Conservation (phyloP, 805 yeast genomes). For the Spathaspora gorwiae region DNA sequence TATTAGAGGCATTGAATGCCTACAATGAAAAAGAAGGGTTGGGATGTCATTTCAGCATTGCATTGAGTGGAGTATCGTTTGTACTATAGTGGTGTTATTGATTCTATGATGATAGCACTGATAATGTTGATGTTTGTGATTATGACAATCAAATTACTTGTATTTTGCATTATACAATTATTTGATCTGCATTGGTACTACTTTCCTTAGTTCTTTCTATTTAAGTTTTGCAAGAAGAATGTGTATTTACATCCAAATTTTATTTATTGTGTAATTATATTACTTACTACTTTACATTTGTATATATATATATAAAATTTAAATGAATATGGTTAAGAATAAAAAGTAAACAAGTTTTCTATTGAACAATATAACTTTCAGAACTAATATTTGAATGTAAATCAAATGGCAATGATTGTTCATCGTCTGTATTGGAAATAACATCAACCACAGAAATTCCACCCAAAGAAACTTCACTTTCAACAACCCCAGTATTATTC, state of each 20-base stretch:
- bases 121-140: too few species aligned
- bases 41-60: conserved; percentile 46
- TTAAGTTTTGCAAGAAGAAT: too few species aligned
- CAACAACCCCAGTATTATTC: conserved; percentile 40
- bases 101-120: too few species aligned
- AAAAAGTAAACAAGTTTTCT: neutral
- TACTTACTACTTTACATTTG: too few species aligned
- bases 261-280: too few species aligned
- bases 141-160: too few species aligned
- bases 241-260: too few species aligned
- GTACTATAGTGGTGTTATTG: conserved; percentile 6
- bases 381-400: conserved; percentile 52
- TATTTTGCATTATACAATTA: too few species aligned
- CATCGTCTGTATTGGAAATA: conserved; percentile 46
- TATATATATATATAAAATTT: too few species aligned
- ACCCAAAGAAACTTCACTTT: conserved; percentile 50
- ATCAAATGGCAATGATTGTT: conserved; percentile 64
- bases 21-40: conserved; percentile 32
- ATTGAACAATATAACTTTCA: conserved; percentile 51
- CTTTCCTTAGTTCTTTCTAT: too few species aligned
- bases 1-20: conserved; percentile 46
- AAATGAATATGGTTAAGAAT: too few species aligned
- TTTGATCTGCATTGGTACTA: too few species aligned
- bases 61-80: conserved; percentile 51
- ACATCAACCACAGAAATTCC: conserved; percentile 61